Conservation (phyloP, 1,139 yeast genomes). For the Suhomyces yuchorum region DNA sequence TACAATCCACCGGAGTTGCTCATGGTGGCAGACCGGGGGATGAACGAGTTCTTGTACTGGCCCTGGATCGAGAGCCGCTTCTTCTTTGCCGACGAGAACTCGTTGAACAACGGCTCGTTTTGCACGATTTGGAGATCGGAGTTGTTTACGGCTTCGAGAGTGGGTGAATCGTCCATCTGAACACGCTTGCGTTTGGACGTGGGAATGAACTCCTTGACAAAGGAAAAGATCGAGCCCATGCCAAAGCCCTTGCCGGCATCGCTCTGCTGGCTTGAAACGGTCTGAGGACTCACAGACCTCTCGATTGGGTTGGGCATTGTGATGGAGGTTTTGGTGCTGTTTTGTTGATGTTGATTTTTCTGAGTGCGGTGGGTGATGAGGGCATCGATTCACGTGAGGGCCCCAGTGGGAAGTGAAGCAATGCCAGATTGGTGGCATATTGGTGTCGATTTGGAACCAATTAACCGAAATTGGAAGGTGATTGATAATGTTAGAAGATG, state of each 20-base stretch:
- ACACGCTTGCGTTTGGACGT: neutral
- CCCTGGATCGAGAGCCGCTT: slow-evolving; percentile 33
- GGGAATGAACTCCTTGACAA: slow-evolving; percentile 9
- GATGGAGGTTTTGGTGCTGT: slow-evolving; percentile 1
- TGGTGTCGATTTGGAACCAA: no score
- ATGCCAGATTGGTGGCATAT: no score
- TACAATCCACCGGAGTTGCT: slow-evolving; percentile 26
- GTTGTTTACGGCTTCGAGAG: slow-evolving; percentile 10
- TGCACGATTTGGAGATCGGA: slow-evolving; percentile 12
- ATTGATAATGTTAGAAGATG: no score
- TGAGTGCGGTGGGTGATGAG: neutral
- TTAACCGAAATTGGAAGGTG: no score
- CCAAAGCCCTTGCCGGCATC: slow-evolving; percentile 7
- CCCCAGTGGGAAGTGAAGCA: no score
- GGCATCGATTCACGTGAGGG: neutral
- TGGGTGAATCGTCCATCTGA: neutral
- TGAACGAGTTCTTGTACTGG: slow-evolving; percentile 22
- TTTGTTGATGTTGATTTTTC: slow-evolving; percentile 1
- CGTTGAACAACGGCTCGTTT: slow-evolving; percentile 21
- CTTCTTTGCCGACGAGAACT: slow-evolving; percentile 34
- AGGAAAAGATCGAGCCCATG: slow-evolving; percentile 13
- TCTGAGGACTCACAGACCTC: slow-evolving; percentile 20
- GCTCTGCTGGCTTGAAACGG: slow-evolving; percentile 3
- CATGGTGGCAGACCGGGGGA: slow-evolving; percentile 34
- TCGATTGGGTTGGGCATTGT: slow-evolving; percentile 8